Evolutionary conservation across 352 stramenopile species (phyloP).

Genomic region (Globisporangium uncinulatum): DNA sequence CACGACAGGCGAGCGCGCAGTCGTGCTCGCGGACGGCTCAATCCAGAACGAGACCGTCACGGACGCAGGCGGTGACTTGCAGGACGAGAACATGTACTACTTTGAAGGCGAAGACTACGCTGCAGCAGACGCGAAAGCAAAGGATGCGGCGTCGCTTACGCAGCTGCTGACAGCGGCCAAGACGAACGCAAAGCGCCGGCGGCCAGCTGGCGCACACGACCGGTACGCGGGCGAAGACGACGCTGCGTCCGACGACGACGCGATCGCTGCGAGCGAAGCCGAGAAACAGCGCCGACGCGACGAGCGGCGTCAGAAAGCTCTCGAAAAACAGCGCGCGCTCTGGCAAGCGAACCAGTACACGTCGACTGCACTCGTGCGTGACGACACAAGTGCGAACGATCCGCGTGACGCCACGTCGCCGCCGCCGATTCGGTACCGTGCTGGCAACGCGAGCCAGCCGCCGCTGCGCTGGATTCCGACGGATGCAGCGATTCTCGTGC

Average conservation of each 20-base stretch:
- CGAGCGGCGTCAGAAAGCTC: slow-evolving; percentile 32
- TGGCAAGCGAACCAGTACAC: slow-evolving; percentile 63
- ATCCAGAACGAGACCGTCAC: slow-evolving; percentile 46
- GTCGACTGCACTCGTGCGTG: slow-evolving; percentile 32
- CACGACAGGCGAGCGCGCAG: background rate
- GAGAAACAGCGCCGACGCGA: slow-evolving; percentile 32
- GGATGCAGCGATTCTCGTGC: slow-evolving; percentile 45
- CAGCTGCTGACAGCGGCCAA: slow-evolving; percentile 24
- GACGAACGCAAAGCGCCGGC: slow-evolving; percentile 20
- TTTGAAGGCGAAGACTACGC: slow-evolving; percentile 78
- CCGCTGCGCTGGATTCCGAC: slow-evolving; percentile 13
- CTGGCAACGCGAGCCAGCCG: slow-evolving; percentile 55
- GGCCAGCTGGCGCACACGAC: slow-evolving; percentile 15
- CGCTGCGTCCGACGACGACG: slow-evolving; percentile 25
- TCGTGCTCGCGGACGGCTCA: slow-evolving; percentile 15
- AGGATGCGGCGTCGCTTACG: slow-evolving; percentile 36
- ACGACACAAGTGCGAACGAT: background rate
- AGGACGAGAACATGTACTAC: slow-evolving; percentile 82
- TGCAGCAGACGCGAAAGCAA: slow-evolving; percentile 25
- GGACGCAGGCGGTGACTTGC: slow-evolving; percentile 48
- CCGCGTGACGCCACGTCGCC: background rate
- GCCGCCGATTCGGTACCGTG: slow-evolving; percentile 32
- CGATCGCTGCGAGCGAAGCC: slow-evolving; percentile 26
- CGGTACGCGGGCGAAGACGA: slow-evolving; percentile 30
- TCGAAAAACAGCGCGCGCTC: slow-evolving; percentile 44